These are phyloP conservation scores for Cryptosporidium parvum DNA, from an alignment of 169 alveolate genomes.

Conservation along the genomic window DNA sequence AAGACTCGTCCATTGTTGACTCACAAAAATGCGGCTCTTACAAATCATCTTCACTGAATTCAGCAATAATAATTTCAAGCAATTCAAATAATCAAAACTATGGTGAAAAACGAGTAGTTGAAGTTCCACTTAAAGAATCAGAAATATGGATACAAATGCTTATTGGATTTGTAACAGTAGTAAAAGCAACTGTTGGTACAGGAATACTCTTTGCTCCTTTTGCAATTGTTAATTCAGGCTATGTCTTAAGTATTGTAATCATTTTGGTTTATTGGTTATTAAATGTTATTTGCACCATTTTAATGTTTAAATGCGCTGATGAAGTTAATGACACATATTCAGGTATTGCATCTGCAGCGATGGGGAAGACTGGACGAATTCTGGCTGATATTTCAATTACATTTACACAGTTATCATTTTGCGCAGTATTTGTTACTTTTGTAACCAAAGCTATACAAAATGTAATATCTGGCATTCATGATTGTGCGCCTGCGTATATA, in stretches of 20 bases:
- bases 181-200: constrained; percentile 66
- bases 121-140: constrained; percentile 65
- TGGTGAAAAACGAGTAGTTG: neutral
- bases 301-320: constrained; percentile 64
- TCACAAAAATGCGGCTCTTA: constrained; percentile 4
- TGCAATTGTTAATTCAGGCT: constrained; percentile 57
- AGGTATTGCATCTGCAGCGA: constrained; percentile 40
- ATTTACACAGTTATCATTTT: constrained; percentile 38
- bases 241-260: constrained; percentile 9
- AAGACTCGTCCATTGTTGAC: neutral
- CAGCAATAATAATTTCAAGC: neutral
- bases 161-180: constrained; percentile 60
- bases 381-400: constrained; percentile 43
- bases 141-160: constrained; percentile 59
- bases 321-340: constrained; percentile 65
- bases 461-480: constrained; percentile 46
- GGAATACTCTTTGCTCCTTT: constrained; percentile 62
- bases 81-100: neutral
- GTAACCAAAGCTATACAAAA: constrained; percentile 71
- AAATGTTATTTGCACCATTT: constrained; percentile 47
- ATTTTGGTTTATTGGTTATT: constrained; percentile 49
- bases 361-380: constrained; percentile 39
- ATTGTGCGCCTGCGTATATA: constrained; percentile 42
- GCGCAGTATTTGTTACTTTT: constrained; percentile 59
- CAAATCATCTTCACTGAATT: neutral